Evolutionary conservation across 1,139 yeast genomes (phyloP), one percentile per base, ranked within the genome.

Genomic region (Candida tropicalis): DNA sequence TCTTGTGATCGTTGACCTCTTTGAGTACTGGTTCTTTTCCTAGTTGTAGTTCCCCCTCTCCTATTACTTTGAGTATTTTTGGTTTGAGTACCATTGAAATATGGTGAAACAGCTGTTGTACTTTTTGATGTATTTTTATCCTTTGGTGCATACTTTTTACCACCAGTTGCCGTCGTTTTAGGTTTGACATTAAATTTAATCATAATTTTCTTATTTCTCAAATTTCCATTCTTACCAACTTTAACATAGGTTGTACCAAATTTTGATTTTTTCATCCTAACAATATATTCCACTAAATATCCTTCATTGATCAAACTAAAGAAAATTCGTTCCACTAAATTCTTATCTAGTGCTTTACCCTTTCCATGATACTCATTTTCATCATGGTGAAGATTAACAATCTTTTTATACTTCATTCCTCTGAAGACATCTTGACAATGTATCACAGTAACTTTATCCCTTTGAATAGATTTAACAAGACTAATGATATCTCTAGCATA

Each of bases 371-470:
- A 77, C 17, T 75, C 76, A 37, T 75, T 70, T 15, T 58, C 58
- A 55, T 84, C 81, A 58, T 86, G 89, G 0, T 91, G 88, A 43
- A 79, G 68, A 33, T 72, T 74, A 7, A 76, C 68, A 44, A 90
- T 78, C 55, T 84, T 86, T 34, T 77, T 75, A 51, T 72, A 69
- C 50, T 75, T 81, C 1, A 90, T 78, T 0, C 99, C 99, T 53
- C 85, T 80, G 59, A 84, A 84, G 4, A 89, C 77, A 61, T 90
- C 97, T 50, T 88, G 91, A 59, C 95, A 85, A 54, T 89, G 84
- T 15, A 87, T 72, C 10, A 87, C 70, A 0, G 98, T 90, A 2
- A 90, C 90, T 42, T 80, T 78, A 24, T 76, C 79, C 15, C 64
- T 59, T 53, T 82, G 83, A 16, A 88, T 60, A 3, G 73, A 63